These are phyloP conservation scores for Scalesia atractyloides DNA, from an alignment of 129 eudicot species.

Conservation along the genomic window DNA sequence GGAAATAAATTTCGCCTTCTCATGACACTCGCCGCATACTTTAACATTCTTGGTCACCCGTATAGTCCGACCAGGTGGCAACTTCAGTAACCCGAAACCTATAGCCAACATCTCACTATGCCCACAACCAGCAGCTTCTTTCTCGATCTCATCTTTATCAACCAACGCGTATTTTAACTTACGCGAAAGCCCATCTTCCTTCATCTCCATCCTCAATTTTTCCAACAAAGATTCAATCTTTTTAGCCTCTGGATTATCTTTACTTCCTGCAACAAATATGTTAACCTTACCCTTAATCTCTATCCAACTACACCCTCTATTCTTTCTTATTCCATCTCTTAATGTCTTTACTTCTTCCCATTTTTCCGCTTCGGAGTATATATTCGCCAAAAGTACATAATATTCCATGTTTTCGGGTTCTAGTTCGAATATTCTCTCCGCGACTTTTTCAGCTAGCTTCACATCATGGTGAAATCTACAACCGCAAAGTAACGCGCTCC, in stretches of 20 bases:
- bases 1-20: conserved; percentile 64
- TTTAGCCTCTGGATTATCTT: conserved; percentile 43
- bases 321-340: conserved; percentile 43
- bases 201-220: conserved; percentile 42
- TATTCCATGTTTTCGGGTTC: conserved; percentile 61
- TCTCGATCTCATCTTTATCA: conserved; percentile 47
- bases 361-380: conserved; percentile 60
- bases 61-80: conserved; percentile 52
- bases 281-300: conserved; percentile 57
- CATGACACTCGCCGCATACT: conserved; percentile 68
- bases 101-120: conserved; percentile 71
- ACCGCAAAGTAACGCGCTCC: conserved; percentile 69
- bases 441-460: conserved; percentile 65
- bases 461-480: conserved; percentile 70
- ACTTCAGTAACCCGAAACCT: conserved; percentile 56
- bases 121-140: conserved; percentile 55
- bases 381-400: conserved; percentile 53
- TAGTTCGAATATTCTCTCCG: conserved; percentile 52
- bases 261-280: conserved; percentile 49
- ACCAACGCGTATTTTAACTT: conserved; percentile 35
- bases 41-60: conserved; percentile 60
- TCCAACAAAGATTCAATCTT: conserved; percentile 39
- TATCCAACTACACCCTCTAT: conserved; percentile 65
- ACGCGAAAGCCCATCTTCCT: conserved; percentile 37
- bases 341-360: conserved; percentile 61